Base-by-base conservation (phyloP, 108 stramenopile genomes). In the Stephanodiscus triporus region DNA sequence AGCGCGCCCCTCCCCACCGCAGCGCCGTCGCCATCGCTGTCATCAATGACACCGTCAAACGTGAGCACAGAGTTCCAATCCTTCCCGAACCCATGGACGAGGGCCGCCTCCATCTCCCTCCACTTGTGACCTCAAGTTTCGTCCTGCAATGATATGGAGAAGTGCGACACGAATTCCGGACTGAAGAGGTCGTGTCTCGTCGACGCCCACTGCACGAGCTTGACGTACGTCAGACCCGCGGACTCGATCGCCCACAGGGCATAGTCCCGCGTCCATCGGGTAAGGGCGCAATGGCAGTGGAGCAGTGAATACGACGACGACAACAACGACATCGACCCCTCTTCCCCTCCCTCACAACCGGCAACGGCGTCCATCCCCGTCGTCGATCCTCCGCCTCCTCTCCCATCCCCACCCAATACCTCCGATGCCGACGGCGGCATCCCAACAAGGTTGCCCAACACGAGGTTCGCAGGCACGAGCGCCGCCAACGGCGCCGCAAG, bases 161-260 rank as follows among this genome's bases (percentile, higher is more conserved):
- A n/a, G n/a, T 93, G 87, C 17, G 75, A 63, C 48, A 91, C 90
- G 72, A 95, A 90, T 66, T 91, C 86, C 0, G 84, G 86, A 57
- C 82, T 81, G 73, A 97, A 95, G 54, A 97, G 76, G 82, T 97
- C 96, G 50, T 90, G 87, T 14, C 96, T 83, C 8, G 94, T 94
- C 0, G 91, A 85, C 16, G 94, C 94, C 96, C 96, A 97, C 71
- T 97, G 96, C 6, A 87, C 81, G 24, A 95, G 66, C 78, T 97
- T 97, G 77, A 95, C 88, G 83, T 88, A 94, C 7, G 93, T 94
- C 19, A 94, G 96, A 9, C 96, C 96, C 9, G 91, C 90, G 40
- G 80, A 62, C 84, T 95, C 91, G 17, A 97, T 88, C 4, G 87
- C 88, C 88, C 91, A 95, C 11, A 97, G 73, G 23, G 89, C 84